Conservation (phyloP, 768 basidiomycete genomes). For the Lactarius tabidus region DNA sequence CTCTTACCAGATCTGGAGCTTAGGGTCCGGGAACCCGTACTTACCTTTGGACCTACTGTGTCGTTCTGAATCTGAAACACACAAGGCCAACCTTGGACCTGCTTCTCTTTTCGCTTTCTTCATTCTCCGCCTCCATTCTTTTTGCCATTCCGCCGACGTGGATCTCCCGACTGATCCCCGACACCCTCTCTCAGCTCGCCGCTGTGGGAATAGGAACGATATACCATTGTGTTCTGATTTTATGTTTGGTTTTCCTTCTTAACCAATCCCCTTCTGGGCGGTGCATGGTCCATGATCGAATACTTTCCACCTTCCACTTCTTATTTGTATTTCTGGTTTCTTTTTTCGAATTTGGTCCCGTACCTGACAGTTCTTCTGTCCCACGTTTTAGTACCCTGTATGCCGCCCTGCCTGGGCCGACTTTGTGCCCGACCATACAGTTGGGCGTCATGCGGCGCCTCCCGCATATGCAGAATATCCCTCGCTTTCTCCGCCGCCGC, state of each 20-base stretch:
- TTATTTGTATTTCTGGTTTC: neutral
- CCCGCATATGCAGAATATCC: conserved; percentile 37
- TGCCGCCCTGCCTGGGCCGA: conserved; percentile 55
- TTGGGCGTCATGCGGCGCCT: conserved; percentile 8
- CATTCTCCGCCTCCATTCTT: conserved; percentile 1
- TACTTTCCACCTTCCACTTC: neutral
- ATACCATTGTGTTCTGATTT: neutral
- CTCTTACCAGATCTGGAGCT: conserved; percentile 18
- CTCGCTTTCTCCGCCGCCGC: conserved; percentile 51
- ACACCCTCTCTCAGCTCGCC: neutral
- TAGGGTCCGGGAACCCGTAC: conserved; percentile 11
- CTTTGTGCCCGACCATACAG: conserved; percentile 40
- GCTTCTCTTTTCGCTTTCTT: neutral
- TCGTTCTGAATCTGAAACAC: neutral
- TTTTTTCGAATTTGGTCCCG: neutral
- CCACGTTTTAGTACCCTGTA: conserved; percentile 51
- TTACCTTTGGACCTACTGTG: neutral
- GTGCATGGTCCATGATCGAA: neutral
- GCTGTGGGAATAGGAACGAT: neutral
- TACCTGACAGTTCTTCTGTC: neutral
- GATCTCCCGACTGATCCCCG: conserved; percentile 12
- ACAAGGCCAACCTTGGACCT: neutral
- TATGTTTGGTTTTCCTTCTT: neutral
- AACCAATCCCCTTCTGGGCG: neutral
- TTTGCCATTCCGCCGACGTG: conserved; percentile 13